Evolutionary conservation across 306 rosid genomes (phyloP), one percentile per base, ranked within the genome.

Genomic region (Oemleria cerasiformis): DNA sequence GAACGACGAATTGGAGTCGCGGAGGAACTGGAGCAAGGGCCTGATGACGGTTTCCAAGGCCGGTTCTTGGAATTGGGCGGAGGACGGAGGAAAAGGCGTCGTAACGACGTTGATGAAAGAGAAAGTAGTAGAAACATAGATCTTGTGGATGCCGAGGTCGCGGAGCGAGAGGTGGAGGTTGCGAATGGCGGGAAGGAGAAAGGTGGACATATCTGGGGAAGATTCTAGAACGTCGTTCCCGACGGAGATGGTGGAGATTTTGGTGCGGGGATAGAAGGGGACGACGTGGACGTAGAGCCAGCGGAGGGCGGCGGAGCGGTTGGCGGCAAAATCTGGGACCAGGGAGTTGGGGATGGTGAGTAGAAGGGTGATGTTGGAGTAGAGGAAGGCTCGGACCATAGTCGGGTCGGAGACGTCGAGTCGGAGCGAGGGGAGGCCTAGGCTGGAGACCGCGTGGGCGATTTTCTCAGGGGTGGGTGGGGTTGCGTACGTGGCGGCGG

Each of bases 201-300:
- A 48, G 55, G 70, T 40, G 20, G 79, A 17, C 70, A 68, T 23
- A 3, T 81, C 73, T 0, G 96, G 94, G 55, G 84, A 68, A 0
- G 75, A 65, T 25, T 80, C 85, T 9, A 80, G 72, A 75, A 86
- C 76, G 66, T 87, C 92, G 72, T 88, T 81, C 34, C 98, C 98
- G 42, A 93, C 97, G 39, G 97, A 88, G 77, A 93, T 90, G 59
- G 89, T 68, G 25, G 91, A 67, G 84, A 93, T 87, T 49, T 67
- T 88, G 75, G 89, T 85, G 61, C 97, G 94, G 5, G 97, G 98
- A 77, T 86, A 86, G 91, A 88, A 93, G 0, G 98, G 97, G 62
- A 87, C 74, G 73, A 91, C 92, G 81, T 87, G 79, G 19, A 56
- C 14, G 89, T 77, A 85, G 43, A 93, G 83, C 97, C 98, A 93